Evolutionary conservation across 148 eudicot genomes (phyloP), one percentile per base, ranked within the genome.

Genomic region (Chenopodium formosanum): DNA sequence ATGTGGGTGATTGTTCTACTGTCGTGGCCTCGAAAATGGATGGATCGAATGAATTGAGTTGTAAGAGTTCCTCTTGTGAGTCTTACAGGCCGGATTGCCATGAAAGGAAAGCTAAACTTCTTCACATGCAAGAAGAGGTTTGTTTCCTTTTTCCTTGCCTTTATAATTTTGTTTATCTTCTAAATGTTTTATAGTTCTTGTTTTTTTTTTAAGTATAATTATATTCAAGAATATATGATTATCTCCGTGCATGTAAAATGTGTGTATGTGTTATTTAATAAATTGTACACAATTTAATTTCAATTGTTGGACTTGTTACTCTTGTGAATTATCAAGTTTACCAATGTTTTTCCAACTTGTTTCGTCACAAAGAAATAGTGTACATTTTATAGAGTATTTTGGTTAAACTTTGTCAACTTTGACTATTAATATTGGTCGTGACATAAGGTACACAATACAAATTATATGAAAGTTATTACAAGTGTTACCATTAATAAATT

Each of bases 101-200:
- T 65, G 83, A 84, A 37, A 84, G 81, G 83, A 80, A 80, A 50
- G 83, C 83, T 2, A 84, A 80, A 73, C 86, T 84, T 29, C 68
- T 84, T 77, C 77, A 80, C 69, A 80, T 84, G 83, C 83, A 84
- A 64, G 83, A 84, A 77, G 81, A 84, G 86, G 86, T 84, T 70
- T 48, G 83, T 62, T 64, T n/a, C 64, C 7, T 31, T 5, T 27
- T 40, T 68, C 5, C 32, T 56, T 9, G 5, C 9, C 7, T n/a
- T 1, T 20, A 1, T 44, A 44, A 10, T 13, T 75, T 46, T 48
- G 58, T 44, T 20, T 13, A 46, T 25, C 47, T 75, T 48, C 16
- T 47, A 37, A 8, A 20, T 50, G 27, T 12, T 34, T 40, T 22
- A 77, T 23, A 5, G 44, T 40, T 34, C 4, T 69, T 52, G 3